Base-by-base conservation (phyloP, 257 asterid species). In the Jasminum sambac region DNA sequence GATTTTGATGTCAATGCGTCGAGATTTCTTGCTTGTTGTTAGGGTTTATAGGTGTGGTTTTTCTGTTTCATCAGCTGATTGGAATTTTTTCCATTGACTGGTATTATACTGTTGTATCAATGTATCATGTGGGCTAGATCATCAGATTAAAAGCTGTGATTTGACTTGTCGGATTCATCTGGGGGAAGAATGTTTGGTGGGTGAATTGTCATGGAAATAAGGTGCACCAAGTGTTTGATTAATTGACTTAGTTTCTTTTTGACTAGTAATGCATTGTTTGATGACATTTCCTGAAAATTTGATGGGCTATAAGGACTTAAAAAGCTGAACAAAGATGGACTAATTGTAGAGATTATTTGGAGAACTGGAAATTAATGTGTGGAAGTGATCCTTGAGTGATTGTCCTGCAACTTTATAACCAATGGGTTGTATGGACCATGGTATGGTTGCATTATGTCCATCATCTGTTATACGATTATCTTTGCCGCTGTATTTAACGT, bases 41-140 rank as follows among this genome's bases (percentile, higher is more conserved):
- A 67, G 30, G 50, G 58, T 48, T 69, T 46, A 6, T 41, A 72
- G 50, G 64, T 72, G 67, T 25, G 80, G 65, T 71, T 76, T 39
- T 63, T 67, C 57, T 41, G 67, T 44, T 74, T 68, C 44, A 46
- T 68, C 44, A 46, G 40, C 71, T 66, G 40, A 34, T 64, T 72
- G 41, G 34, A 77, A 68, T 71, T 60, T 69, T 0, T 39, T 61
- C 66, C 62, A 34, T 67, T 72, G 66, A 63, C 55, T 46, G n/a
- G 63, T 46, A 42, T 39, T 41, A 24, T 55, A 66, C 50, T 76
- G 73, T 69, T 74, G 30, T 72, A 64, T 75, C 52, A 14, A 46
- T 74, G 30, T 72, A 64, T 75, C 52, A 14, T 46, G 57, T 70
- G 73, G 71, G 76, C 64, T 83, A 80, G 91, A 86, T 85, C 88